Percentiles rank a stretch among this genome's conserved stretches.
Conservation (phyloP, 148 eudicot species). For the Rhododendron griersonianum region DNA sequence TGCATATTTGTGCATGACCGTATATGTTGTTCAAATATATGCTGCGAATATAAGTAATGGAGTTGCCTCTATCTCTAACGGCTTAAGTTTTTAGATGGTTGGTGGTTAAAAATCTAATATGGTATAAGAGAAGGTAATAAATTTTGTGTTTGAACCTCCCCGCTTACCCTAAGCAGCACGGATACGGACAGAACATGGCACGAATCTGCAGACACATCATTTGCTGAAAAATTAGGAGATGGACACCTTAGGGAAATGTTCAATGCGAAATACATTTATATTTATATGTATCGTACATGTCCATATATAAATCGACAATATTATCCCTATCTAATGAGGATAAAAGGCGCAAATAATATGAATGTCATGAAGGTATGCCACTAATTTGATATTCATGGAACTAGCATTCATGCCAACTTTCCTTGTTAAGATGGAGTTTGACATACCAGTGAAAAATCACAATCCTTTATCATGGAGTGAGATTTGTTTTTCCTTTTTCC, state of each 20-base stretch:
- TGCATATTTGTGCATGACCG: constrained; percentile 1
- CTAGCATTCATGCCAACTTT: neutral
- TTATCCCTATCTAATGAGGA: neutral
- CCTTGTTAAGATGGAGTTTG: neutral
- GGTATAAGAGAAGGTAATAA: neutral
- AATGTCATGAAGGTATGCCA: neutral
- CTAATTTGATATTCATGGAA: neutral
- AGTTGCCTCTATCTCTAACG: neutral
- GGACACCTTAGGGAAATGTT: neutral
- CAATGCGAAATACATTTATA: neutral
- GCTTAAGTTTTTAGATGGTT: neutral
- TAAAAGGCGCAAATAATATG: neutral
- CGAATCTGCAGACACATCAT: neutral
- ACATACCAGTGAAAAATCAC: neutral
- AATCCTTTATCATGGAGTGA: neutral
- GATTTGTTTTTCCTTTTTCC: neutral
- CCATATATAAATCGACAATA: neutral
- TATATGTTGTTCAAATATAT: neutral
- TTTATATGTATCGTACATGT: neutral
- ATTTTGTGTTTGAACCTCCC: neutral
- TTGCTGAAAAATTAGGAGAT: neutral
- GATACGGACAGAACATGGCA: neutral
- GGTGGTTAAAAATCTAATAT: neutral
- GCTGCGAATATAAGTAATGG: neutral
- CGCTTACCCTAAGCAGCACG: neutral